Evolutionary conservation across 345 rosid genomes (phyloP).

Genomic region (Cardamine chenopodiifolia): DNA sequence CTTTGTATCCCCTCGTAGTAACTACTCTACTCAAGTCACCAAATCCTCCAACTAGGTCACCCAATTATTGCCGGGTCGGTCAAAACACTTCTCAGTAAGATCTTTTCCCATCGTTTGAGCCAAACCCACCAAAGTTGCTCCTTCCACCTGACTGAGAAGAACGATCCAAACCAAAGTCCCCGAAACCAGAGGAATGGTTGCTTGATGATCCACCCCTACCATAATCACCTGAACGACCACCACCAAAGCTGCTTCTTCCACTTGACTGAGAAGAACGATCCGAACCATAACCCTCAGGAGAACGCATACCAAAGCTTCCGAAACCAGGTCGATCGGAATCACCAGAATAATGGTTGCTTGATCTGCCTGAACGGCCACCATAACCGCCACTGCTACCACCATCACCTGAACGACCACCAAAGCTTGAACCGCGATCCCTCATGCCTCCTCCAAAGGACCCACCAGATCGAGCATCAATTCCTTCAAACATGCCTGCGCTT

Average conservation of each 20-base stretch:
- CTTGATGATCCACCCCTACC: conserved; percentile 26
- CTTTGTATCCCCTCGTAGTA: conserved; percentile 1
- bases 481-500: conserved; percentile 48
- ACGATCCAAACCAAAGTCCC: conserved; percentile 47
- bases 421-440: conserved; percentile 51
- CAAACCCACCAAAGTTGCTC: conserved; percentile 41
- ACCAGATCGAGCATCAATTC: conserved; percentile 49
- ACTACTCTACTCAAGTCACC: conserved; percentile 28
- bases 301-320: conserved; percentile 50
- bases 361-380: conserved; percentile 44
- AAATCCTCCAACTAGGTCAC: conserved; percentile 8
- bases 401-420: conserved; percentile 48
- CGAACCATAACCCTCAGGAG: conserved; percentile 48
- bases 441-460: conserved; percentile 52
- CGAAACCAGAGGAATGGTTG: conserved; percentile 50
- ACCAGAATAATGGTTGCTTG: conserved; percentile 40
- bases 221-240: conserved; percentile 38
- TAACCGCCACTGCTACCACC: conserved; percentile 47
- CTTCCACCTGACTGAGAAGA: conserved; percentile 51
- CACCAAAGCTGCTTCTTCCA: conserved; percentile 49
- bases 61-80: conserved; percentile 26
- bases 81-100: conserved; percentile 33
- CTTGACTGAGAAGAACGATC: conserved; percentile 47
- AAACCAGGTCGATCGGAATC: conserved; percentile 40
- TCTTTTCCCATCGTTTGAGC: conserved; percentile 40